Base-by-base conservation (phyloP, 345 rosid genomes). In the Hypericum perforatum region DNA sequence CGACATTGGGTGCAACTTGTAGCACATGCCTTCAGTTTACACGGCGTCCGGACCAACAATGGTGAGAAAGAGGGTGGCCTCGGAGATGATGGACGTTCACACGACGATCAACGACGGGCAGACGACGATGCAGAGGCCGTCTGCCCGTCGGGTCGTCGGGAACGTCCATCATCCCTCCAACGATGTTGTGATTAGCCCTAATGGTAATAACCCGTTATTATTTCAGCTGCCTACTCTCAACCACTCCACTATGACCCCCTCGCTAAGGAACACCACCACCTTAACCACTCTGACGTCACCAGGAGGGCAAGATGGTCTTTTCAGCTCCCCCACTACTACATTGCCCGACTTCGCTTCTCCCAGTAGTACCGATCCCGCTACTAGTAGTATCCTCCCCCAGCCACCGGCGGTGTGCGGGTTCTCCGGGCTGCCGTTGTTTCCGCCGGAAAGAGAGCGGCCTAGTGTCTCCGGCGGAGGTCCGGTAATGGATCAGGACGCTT, bases 361-460 rank as follows among this genome's bases (percentile, higher is more conserved):
- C 32, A 22, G 32, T 22, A 22, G 32, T 22, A 22, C 32, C 32
- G 32, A 22, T 22, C 32, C 32, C 32, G 32, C 32, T 1, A 22
- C 32, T 22, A 22, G 4, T 22, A 22, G n/a, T n/a, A n/a, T n/a
- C n/a, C 16, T 63, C 16, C 57, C 70, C 37, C 90, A 12, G 15
- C 32, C 15, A 10, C 50, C 96, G 9, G 89, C 90, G 7, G 82
- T 92, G 8, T 92, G 96, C 63, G 94, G 85, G 55, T 88, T 88
- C 67, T 92, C 96, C 7, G 96, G 96, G 36, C 71, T 92, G 8
- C 98, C 98, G 4, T 71, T 92, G 64, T 92, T 92, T 44, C 91
- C 90, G 36, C 81, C 96, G 0, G 79, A 78, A 47, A 46, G 53
- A 43, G 49, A 52, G 7, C 61, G 75, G 50, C 63, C 41, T 15